Conservation (phyloP, 2,329 filamentous ascomycete genomes). For the Albophoma yamanashiensis region DNA sequence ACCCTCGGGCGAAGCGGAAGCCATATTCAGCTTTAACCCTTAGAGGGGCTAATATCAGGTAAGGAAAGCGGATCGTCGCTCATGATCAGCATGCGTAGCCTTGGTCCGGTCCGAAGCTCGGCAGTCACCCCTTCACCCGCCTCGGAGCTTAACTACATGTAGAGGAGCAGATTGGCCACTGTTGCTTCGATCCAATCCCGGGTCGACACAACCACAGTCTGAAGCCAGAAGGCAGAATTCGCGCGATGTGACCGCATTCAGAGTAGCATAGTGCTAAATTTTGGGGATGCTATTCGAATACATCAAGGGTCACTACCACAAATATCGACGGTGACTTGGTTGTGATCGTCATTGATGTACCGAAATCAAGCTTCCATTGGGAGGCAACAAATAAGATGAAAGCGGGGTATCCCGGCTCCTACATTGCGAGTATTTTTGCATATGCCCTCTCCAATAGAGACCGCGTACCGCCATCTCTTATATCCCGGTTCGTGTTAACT, state of each 20-base stretch:
- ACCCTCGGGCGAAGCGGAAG: background rate
- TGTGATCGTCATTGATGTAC: background rate
- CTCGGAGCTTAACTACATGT: no score
- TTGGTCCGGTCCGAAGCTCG: background rate
- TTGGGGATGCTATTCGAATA: background rate
- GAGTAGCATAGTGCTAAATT: background rate
- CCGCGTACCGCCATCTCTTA: background rate
- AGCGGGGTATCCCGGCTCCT: background rate
- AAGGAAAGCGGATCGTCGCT: background rate
- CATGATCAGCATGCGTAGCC: background rate
- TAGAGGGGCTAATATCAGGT: background rate
- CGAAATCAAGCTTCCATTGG: background rate
- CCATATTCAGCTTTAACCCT: background rate
- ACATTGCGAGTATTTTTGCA: background rate
- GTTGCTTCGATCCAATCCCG: background rate
- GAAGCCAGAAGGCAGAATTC: no score
- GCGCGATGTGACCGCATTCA: background rate
- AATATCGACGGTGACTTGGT: no score
- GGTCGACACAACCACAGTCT: background rate
- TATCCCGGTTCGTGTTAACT: background rate
- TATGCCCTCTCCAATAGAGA: background rate
- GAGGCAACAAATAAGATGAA: background rate
- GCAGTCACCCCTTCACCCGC: background rate
- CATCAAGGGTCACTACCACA: background rate
- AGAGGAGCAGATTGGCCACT: background rate